phyloP scores from a whole-genome alignment of 345 rosid genomes.

The Hibiscus syriacus region DNA sequence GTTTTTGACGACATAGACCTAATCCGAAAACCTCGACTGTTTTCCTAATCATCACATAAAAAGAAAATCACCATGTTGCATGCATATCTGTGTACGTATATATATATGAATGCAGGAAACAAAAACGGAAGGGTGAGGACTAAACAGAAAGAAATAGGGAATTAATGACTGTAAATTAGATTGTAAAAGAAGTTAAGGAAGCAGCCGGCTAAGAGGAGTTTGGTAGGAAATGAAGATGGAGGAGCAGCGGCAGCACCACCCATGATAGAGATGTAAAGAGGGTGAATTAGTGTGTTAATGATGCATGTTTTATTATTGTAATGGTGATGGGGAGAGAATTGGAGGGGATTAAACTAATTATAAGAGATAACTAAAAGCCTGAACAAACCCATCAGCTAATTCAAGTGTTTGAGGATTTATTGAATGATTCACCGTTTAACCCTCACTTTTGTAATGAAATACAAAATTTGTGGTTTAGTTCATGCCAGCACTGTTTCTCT shows the following conservation, averaged over 20 bases:
- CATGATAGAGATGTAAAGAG: not conserved
- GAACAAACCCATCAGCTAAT: not conserved
- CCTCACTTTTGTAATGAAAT: not conserved
- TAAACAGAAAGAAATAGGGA: not conserved
- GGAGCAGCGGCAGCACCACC: not conserved
- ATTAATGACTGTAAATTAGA: not conserved
- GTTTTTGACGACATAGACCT: conserved; percentile 32
- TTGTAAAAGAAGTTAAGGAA: not conserved
- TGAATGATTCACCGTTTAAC: not conserved
- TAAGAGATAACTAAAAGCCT: not conserved
- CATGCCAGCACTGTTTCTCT: not conserved
- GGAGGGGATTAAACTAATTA: not conserved
- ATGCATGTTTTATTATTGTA: not conserved
- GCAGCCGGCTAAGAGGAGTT: not conserved
- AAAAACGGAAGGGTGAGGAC: not conserved
- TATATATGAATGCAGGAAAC: not conserved
- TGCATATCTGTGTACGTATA: too few species aligned
- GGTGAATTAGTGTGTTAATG: not conserved
- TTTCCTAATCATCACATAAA: not conserved
- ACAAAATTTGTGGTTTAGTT: not conserved
- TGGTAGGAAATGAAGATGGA: not conserved
- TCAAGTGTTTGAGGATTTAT: not conserved
- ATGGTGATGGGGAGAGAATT: not conserved
- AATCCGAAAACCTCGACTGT: not conserved
- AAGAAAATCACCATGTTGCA: too few species aligned